These are phyloP conservation scores for Spergularia azorica DNA, from an alignment of 179 eudicot genomes.

Conservation along the genomic window DNA sequence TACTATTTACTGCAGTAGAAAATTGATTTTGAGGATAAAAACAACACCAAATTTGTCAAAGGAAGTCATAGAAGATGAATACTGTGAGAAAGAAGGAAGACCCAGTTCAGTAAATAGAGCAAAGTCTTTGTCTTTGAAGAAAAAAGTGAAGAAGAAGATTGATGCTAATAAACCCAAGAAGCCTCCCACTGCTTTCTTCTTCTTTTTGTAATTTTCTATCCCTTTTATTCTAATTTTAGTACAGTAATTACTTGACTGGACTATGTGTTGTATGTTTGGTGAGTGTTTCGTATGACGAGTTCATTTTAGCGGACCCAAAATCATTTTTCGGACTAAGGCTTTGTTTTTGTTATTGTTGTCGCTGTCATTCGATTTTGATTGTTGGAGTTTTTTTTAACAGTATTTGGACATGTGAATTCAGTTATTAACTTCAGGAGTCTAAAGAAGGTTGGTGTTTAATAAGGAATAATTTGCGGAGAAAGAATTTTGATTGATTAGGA, in stretches of 20 bases:
- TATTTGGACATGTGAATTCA: no score
- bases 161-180: conserved; percentile 80
- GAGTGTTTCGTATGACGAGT: not conserved
- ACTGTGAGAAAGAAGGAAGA: conserved; percentile 32
- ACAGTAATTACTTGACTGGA: not conserved
- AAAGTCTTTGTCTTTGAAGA: conserved; percentile 20
- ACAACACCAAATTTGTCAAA: conserved; percentile 4
- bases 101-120: conserved; percentile 27
- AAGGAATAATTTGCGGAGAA: no score
- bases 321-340: no score
- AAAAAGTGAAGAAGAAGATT: conserved; percentile 41
- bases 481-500: no score
- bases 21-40: conserved; percentile 24
- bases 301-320: no score
- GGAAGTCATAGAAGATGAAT: conserved; percentile 14
- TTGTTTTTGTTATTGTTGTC: no score
- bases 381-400: no score
- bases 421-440: no score
- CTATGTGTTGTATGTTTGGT: not conserved
- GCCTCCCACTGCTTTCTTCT: conserved; percentile 94
- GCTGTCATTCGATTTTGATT: no score
- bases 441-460: no score
- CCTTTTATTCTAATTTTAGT: not conserved
- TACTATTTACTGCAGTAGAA: conserved; percentile 5
- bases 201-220: conserved; percentile 54